These are phyloP conservation scores for Erucastrum elatum DNA, from an alignment of 345 rosid genomes.

Conservation along the genomic window DNA sequence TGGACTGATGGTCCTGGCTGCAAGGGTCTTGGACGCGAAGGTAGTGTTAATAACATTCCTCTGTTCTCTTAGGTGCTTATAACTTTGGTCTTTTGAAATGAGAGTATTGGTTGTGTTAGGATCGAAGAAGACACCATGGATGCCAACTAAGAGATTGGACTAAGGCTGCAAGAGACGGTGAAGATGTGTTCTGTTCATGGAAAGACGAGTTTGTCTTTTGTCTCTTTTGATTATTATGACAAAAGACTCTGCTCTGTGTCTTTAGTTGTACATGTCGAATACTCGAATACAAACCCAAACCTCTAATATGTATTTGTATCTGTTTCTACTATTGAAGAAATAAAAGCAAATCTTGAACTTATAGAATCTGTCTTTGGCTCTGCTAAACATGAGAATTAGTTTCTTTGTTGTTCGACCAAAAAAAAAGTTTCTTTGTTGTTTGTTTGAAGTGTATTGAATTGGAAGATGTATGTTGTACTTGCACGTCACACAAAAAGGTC, in stretches of 20 bases:
- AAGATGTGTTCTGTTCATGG: slow-evolving; percentile 30
- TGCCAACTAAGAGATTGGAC: slow-evolving; percentile 41
- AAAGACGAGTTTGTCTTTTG: slow-evolving; percentile 28
- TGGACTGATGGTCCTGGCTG: slow-evolving; percentile 63
- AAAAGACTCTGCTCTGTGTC: slow-evolving; percentile 29
- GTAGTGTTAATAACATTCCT: slow-evolving; percentile 1
- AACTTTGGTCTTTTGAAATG: background rate
- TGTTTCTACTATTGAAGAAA: slow-evolving; percentile 34
- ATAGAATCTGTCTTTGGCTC: slow-evolving; percentile 11
- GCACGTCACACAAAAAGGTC: background rate
- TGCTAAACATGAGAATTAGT: background rate
- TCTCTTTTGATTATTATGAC: slow-evolving; percentile 4
- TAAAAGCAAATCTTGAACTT: slow-evolving; percentile 39
- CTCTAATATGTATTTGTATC: slow-evolving; percentile 25
- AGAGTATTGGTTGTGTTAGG: slow-evolving; percentile 25
- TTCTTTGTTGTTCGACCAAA: no score
- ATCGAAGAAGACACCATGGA: slow-evolving; percentile 43
- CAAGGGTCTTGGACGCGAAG: slow-evolving; percentile 46
- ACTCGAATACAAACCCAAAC: slow-evolving; percentile 28
- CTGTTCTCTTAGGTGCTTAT: background rate
- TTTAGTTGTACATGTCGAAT: slow-evolving; percentile 36
- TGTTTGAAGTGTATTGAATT: no score
- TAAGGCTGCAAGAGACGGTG: slow-evolving; percentile 26
- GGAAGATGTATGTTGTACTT: no score
- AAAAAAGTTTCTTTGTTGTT: no score